Evolutionary conservation across 1,139 yeast genomes (phyloP).

Genomic region (Pneumocystis murina): DNA sequence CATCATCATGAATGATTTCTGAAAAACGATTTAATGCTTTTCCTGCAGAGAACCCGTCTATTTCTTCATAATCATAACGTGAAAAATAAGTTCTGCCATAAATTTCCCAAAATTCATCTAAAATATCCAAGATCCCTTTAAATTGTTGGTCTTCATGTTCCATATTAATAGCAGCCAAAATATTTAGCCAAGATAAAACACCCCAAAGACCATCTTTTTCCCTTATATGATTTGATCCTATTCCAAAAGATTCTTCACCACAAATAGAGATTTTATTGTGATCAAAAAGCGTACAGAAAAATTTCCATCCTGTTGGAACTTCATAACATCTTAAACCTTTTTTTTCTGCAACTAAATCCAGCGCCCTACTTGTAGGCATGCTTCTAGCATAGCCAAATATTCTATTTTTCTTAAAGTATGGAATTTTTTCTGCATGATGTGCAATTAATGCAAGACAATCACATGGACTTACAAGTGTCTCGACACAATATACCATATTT

Average conservation of each 20-base stretch:
- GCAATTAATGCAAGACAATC: conserved; percentile 96
- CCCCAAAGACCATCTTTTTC: conserved; percentile 99
- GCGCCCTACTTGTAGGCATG: conserved; percentile 93
- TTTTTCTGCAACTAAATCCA: conserved; percentile 75
- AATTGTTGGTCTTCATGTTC: conserved; percentile 35
- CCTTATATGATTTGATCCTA: conserved; percentile 93
- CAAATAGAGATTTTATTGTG: conserved; percentile 86
- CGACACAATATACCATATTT: conserved; percentile 95
- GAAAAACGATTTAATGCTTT: conserved; percentile 48
- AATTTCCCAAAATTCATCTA: conserved; percentile 71
- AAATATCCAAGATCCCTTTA: conserved; percentile 63
- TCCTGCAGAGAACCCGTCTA: conserved; percentile 58
- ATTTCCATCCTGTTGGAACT: conserved; percentile 99
- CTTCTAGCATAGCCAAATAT: conserved; percentile 92
- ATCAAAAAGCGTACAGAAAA: conserved; percentile 88
- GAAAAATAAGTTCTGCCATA: conserved; percentile 98
- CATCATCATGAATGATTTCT: conserved; percentile 26
- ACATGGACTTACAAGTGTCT: conserved; percentile 93
- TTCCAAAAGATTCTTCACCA: conserved; percentile 96
- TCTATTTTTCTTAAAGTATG: conserved; percentile 77
- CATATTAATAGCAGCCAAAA: conserved; percentile 60
- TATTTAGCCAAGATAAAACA: conserved; percentile 89
- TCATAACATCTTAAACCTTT: conserved; percentile 70
- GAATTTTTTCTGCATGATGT: conserved; percentile 65
- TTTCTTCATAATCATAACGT: conserved; percentile 85